Evolutionary conservation across 129 eudicot genomes (phyloP).

Genomic region (Dittrichia graveolens): DNA sequence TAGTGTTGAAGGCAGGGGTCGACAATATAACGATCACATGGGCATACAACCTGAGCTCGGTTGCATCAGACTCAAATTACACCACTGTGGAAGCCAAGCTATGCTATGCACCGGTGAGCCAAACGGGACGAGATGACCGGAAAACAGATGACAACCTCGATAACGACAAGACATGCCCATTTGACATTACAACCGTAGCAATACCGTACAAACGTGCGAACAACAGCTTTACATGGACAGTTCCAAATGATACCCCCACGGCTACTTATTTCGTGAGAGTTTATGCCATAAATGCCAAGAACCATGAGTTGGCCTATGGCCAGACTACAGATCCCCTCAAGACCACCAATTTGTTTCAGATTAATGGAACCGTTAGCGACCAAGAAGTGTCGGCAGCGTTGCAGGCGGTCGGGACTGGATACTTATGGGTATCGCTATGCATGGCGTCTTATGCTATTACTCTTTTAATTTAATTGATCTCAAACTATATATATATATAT

Average conservation of each 20-base stretch:
- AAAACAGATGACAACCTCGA: slow-evolving; percentile 49
- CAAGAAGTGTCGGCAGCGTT: slow-evolving; percentile 32
- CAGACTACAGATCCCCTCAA: slow-evolving; percentile 39
- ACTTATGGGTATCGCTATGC: slow-evolving; percentile 18
- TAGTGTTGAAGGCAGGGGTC: slow-evolving; percentile 42
- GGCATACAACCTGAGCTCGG: slow-evolving; percentile 42
- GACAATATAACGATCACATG: slow-evolving; percentile 52
- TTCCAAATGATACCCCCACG: slow-evolving; percentile 39
- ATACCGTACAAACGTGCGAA: slow-evolving; percentile 40
- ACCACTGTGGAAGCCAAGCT: slow-evolving; percentile 47
- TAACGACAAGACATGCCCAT: slow-evolving; percentile 64
- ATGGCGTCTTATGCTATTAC: slow-evolving; percentile 35
- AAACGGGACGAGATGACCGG: slow-evolving; percentile 54
- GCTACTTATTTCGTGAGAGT: slow-evolving; percentile 62
- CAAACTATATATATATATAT: slow-evolving; percentile 27
- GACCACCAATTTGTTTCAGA: slow-evolving; percentile 36
- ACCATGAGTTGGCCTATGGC: slow-evolving; percentile 48
- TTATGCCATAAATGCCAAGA: slow-evolving; percentile 35
- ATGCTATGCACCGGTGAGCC: slow-evolving; percentile 65
- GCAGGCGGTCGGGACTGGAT: not conserved
- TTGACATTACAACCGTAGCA: slow-evolving; percentile 23
- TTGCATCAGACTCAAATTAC: slow-evolving; percentile 40
- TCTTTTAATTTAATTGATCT: slow-evolving; percentile 33
- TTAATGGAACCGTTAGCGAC: slow-evolving; percentile 43
- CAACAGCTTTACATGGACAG: slow-evolving; percentile 38